Evolutionary conservation across 2,329 filamentous ascomycete genomes (phyloP), one percentile per base, ranked within the genome.

Genomic region (Neofusicoccum ribis): DNA sequence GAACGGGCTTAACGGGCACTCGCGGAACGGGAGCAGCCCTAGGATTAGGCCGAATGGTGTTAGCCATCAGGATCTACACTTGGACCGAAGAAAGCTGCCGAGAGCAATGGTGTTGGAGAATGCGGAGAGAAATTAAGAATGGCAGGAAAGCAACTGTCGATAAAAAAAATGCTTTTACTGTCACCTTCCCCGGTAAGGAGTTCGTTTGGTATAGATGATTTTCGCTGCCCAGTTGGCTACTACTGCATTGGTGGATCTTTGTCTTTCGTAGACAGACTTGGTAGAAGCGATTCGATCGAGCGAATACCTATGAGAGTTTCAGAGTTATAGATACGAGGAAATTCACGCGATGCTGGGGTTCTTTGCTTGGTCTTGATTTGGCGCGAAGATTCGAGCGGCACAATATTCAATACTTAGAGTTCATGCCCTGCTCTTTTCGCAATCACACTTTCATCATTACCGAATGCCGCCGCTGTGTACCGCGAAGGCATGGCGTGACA

Each of bases 71-170:
- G 76, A 79, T 68, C 50, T 79, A 51, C 76, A 79, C 68, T 62
- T 79, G 8, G 77, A 79, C 64, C 67, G 77, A 1, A 61, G 74
- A 68, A 74, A 74, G 54, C 60, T 78, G 69, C 77, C 78, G 64
- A 75, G 70, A 47, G 73, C 60, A 49, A 66, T 52, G 43, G 49
- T 34, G 6, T 14, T 43, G n/a, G 34, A 52, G 23, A 20, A 34
- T 11, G n/a, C 63, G 34, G 71, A 67, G 64, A 76, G 73, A 43
- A 11, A 52, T 27, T 52, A 50, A 23, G 46, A 17, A 8, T 17
- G 44, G 9, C 27, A 17, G 17, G 14, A 15, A 11, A 34, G 12
- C 15, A 36, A 31, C 8, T 63, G 20, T 43, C 27, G 9, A 36
- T 54, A 20, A n/a, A 51, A 51, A 62, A 62, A 11, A 31, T 7